These are phyloP conservation scores for Aegilops bicornis DNA, from an alignment of 176 grass and related monocot genomes.

Conservation along the genomic window DNA sequence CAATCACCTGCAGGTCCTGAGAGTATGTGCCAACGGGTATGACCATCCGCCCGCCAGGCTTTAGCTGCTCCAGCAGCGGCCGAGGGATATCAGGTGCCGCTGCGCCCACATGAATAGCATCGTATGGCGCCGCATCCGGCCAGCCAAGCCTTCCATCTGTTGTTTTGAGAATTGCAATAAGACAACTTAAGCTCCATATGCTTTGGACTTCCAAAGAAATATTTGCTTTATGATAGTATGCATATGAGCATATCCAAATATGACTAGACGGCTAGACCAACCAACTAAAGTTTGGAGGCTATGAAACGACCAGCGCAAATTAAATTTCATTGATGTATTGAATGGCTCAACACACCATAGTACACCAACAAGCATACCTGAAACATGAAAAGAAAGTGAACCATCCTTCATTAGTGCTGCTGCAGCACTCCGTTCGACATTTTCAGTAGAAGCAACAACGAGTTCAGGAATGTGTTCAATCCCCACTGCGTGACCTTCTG, in stretches of 20 bases:
- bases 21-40: constrained; percentile 64
- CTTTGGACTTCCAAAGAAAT: background rate
- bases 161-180: background rate
- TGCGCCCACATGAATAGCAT: constrained; percentile 76
- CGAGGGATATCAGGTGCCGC: constrained; percentile 66
- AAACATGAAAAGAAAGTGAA: constrained; percentile 71
- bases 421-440: constrained; percentile 66
- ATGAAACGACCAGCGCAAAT: background rate
- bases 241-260: background rate
- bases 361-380: constrained; percentile 38
- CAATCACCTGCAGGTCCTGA: constrained; percentile 72
- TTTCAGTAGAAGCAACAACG: constrained; percentile 59
- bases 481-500: constrained; percentile 65
- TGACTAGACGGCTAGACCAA: background rate
- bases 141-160: constrained; percentile 78
- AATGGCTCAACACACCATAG: background rate
- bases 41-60: constrained; percentile 79
- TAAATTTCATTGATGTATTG: background rate
- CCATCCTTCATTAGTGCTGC: constrained; percentile 52
- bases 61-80: constrained; percentile 67
- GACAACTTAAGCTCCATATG: background rate
- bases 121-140: constrained; percentile 50
- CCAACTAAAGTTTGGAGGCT: background rate
- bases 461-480: constrained; percentile 82
- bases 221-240: background rate